phyloP scores from a whole-genome alignment of 2,329 filamentous ascomycete species.

The Penicillium sp. region DNA sequence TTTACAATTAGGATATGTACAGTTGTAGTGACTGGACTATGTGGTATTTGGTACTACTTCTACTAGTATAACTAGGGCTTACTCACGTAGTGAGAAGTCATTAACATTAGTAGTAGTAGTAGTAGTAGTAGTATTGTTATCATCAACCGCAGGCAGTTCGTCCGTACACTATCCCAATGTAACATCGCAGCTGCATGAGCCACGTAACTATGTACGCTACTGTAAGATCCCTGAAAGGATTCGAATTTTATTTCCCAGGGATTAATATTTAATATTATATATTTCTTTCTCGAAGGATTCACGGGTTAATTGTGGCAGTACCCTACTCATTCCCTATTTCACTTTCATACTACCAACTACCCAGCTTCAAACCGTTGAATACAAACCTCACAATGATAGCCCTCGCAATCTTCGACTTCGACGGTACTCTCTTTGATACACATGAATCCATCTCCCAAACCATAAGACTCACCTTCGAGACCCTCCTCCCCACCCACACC shows the following conservation, averaged over 20 bases:
- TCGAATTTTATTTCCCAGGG: neutral
- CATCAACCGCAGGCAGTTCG: neutral
- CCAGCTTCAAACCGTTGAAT: neutral
- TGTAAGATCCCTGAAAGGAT: neutral
- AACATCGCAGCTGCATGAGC: neutral
- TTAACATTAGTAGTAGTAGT: neutral
- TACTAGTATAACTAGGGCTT: neutral
- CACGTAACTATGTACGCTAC: neutral
- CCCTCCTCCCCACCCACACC: slow-evolving; percentile 7
- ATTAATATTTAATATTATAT: too few species aligned
- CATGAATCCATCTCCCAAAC: slow-evolving; percentile 13
- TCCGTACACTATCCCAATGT: neutral
- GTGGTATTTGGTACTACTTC: too few species aligned
- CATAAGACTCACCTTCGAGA: slow-evolving; percentile 12
- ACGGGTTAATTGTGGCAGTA: neutral
- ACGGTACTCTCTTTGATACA: slow-evolving; percentile 17
- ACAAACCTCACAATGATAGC: slow-evolving; percentile 3
- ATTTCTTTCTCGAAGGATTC: too few species aligned
- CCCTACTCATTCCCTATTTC: neutral
- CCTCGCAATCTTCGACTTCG: slow-evolving; percentile 15
- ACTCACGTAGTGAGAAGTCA: neutral
- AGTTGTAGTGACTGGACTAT: neutral
- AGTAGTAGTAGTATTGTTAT: neutral
- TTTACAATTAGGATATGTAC: neutral
- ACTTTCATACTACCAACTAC: neutral